Evolutionary conservation across 176 grass and related monocot genomes (phyloP).

Genomic region (Coix lacrymajobi): DNA sequence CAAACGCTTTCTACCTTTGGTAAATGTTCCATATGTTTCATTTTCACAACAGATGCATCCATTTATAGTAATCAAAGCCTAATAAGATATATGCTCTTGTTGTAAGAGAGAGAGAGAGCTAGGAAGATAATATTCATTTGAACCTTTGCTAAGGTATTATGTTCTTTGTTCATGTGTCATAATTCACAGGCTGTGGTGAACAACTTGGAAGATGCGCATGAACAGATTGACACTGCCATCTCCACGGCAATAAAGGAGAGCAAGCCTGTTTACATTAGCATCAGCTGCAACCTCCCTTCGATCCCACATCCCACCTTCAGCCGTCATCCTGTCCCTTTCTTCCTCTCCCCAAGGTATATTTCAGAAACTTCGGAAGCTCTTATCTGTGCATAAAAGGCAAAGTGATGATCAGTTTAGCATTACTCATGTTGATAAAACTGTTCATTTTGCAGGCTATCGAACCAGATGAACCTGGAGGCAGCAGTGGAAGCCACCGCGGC

Average conservation of each 20-base stretch:
- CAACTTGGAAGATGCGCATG: constrained; percentile 57
- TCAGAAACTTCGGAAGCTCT: neutral
- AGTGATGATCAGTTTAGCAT: neutral
- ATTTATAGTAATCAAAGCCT: no score
- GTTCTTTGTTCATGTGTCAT: neutral
- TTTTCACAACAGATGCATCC: no score
- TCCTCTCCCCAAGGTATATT: constrained; percentile 45
- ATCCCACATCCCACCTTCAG: constrained; percentile 50
- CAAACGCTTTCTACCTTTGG: neutral
- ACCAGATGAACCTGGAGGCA: constrained; percentile 39
- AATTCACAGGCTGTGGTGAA: constrained; percentile 55
- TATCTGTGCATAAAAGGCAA: neutral
- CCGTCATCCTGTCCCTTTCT: constrained; percentile 42
- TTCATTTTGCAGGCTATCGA: constrained; percentile 33
- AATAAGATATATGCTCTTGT: neutral
- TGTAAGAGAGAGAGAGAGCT: neutral
- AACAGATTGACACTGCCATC: constrained; percentile 53
- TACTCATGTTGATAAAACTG: neutral
- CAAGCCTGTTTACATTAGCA: constrained; percentile 63
- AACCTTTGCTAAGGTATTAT: neutral
- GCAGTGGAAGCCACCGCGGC: constrained; percentile 35
- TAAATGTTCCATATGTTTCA: neutral
- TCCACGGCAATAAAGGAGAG: constrained; percentile 58
- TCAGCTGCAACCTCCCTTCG: constrained; percentile 45
- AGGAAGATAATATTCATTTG: neutral